Evolutionary conservation across 176 grass and related monocot species (phyloP), one percentile per base, ranked within the genome.

Genomic region (Musa troglodytarum): DNA sequence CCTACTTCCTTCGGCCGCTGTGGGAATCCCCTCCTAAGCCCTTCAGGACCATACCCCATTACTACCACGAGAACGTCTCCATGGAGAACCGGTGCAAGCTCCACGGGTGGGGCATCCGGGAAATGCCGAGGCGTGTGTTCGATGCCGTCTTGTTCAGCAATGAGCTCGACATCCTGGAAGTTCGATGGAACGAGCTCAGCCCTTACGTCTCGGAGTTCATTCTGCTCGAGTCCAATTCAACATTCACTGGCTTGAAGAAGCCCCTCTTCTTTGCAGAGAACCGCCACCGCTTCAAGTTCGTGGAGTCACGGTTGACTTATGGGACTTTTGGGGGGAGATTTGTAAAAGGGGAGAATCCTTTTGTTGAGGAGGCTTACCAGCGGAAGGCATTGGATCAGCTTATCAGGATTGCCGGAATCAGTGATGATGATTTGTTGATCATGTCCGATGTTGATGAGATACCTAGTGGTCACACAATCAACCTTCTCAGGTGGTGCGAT

Each of bases 151-250:
- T 43, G 34, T 43, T 43, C 34, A 43, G 34, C 34, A 43, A 43
- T 43, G 34, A 43, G 34, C 34, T 43, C 34, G 34, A 43, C 34
- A 43, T 43, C 34, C 34, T 96, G 50, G 78, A 84, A 10, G 82
- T 96, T 16, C 89, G 92, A 12, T 96, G 92, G 92, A 92, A 96
- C 56, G 92, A 96, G 63, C 86, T 96, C 10, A 96, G 89, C 76
- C 92, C 92, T 9, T 96, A 89, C 70, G 89, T 96, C 29, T 92
- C 86, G 14, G 92, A 96, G 72, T 92, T 89, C 63, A 85, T 96
- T 34, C 74, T 96, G 69, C 86, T 96, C 0, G 92, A 96, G 69
- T 96, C 92, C 12, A 96, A 96, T 80, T 96, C 92, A 51, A 96
- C 92, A 4, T 96, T 96, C 82, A 92, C 92, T 29, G 86, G 89